Base-by-base conservation (phyloP, 192 early-diverging fungal species). In the Backusella liffmaniae region DNA sequence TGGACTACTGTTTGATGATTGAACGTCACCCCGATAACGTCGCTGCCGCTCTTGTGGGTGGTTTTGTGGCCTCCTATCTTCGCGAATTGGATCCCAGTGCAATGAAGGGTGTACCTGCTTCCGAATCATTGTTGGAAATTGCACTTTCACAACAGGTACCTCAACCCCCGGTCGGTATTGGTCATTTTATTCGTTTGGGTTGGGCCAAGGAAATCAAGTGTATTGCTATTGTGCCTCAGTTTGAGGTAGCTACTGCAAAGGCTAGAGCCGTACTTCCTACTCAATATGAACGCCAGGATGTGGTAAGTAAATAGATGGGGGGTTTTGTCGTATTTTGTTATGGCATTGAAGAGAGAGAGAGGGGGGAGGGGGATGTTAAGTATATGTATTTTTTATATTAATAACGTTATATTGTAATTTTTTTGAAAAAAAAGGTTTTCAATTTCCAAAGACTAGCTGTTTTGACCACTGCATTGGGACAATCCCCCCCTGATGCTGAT, bases 11-110 rank as follows among this genome's bases (percentile, higher is more conserved):
- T 74, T 78, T 97, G 76, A 89, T 94, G 86, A 92, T 98, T 23
- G 98, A 99, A 84, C 94, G 94, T 66, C 98, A 99, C 77, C 98
- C 98, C 1, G 98, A 99, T 73, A 99, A 99, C 83, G 94, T 98
- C 1, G 92, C 97, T 1, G 95, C 97, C 7, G 93, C 95, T 16
- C 83, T 99, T 29, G 88, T 98, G 37, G 98, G 98, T 72, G 97
- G 97, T 13, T 98, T 98, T 84, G 90, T 97, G 9, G 93, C 94
- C 29, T 91, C 91, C 70, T 99, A 97, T 80, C 77, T 95, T 77
- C 76, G 89, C 5, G 89, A 92, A 53, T 77, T 88, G 51, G 82
- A 82, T 73, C 83, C 86, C 0, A 79, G 82, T 23, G 86, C 85
- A 29, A 77, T 82, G 18, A 26, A 72, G 5, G 77, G 76, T 32